Evolutionary conservation across 2,329 filamentous ascomycete genomes (phyloP).

Genomic region (Pseudogymnoascus sp.): DNA sequence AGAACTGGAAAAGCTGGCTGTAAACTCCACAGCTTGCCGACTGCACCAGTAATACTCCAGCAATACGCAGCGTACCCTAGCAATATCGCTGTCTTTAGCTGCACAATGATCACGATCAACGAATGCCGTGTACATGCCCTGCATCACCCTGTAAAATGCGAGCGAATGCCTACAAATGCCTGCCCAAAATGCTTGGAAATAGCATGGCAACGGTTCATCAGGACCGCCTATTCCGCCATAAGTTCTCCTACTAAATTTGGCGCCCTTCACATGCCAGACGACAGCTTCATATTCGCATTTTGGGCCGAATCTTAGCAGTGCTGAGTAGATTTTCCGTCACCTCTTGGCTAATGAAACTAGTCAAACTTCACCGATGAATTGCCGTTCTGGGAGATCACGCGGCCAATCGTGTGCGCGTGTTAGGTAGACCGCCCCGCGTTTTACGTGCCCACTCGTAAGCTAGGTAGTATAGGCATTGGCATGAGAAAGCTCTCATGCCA

Average conservation of each 20-base stretch:
- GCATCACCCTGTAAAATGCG: background rate
- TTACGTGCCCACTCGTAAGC: background rate
- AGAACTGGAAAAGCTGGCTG: background rate
- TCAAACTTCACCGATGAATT: background rate
- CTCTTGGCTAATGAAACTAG: background rate
- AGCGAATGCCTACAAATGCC: background rate
- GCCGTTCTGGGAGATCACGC: background rate
- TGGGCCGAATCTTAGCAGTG: background rate
- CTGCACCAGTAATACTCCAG: background rate
- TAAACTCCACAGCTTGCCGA: background rate
- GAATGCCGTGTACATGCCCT: background rate
- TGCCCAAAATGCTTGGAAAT: background rate
- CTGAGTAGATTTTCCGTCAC: background rate
- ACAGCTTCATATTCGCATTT: background rate
- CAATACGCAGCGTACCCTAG: background rate
- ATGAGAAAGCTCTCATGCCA: background rate
- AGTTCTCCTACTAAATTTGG: background rate
- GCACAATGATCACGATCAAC: background rate
- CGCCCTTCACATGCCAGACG: constrained; percentile 1
- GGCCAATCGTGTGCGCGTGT: background rate
- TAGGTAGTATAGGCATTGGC: background rate
- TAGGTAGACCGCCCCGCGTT: background rate
- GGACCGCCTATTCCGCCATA: background rate
- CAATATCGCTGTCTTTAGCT: background rate
- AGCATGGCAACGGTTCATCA: background rate